Percentiles rank a stretch among this genome's conserved stretches.
These are phyloP conservation scores for Monosporascus sp. DNA, from an alignment of 2,329 filamentous ascomycete genomes.

Conservation along the genomic window DNA sequence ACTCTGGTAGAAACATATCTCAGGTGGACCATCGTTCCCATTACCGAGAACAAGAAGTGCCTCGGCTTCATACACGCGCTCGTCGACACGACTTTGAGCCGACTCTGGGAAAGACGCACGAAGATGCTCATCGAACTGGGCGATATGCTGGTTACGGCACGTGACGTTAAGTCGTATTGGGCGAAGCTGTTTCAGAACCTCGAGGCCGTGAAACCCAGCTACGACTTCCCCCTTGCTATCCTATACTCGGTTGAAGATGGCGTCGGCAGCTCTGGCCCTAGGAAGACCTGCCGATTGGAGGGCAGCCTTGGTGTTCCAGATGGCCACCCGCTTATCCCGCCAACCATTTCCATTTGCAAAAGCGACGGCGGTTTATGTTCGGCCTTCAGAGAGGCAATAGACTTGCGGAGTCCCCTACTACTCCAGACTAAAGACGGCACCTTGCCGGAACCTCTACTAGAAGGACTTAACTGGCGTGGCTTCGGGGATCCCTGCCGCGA, in stretches of 20 bases:
- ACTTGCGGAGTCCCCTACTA: slow-evolving; percentile 32
- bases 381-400: slow-evolving; percentile 34
- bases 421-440: slow-evolving; percentile 43
- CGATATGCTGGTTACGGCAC: slow-evolving; percentile 36
- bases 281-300: slow-evolving; percentile 36
- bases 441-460: slow-evolving; percentile 51
- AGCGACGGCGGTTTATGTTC: slow-evolving; percentile 33
- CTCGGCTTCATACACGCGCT: slow-evolving; percentile 44
- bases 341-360: slow-evolving; percentile 30
- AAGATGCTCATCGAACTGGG: slow-evolving; percentile 45
- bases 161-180: slow-evolving; percentile 45
- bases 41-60: slow-evolving; percentile 35
- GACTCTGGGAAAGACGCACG: slow-evolving; percentile 44
- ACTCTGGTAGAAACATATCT: slow-evolving; percentile 42
- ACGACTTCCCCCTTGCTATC: slow-evolving; percentile 47
- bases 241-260: slow-evolving; percentile 45
- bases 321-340: slow-evolving; percentile 37
- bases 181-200: slow-evolving; percentile 38
- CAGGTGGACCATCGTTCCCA: slow-evolving; percentile 43
- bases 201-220: slow-evolving; percentile 35
- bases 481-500: slow-evolving; percentile 61
- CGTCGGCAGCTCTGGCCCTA: slow-evolving; percentile 21
- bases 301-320: slow-evolving; percentile 41
- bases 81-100: slow-evolving; percentile 40
- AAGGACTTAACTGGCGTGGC: slow-evolving; percentile 56